phyloP scores from a whole-genome alignment of 2,329 filamentous ascomycete genomes.

The Ophiosphaerella narmari region DNA sequence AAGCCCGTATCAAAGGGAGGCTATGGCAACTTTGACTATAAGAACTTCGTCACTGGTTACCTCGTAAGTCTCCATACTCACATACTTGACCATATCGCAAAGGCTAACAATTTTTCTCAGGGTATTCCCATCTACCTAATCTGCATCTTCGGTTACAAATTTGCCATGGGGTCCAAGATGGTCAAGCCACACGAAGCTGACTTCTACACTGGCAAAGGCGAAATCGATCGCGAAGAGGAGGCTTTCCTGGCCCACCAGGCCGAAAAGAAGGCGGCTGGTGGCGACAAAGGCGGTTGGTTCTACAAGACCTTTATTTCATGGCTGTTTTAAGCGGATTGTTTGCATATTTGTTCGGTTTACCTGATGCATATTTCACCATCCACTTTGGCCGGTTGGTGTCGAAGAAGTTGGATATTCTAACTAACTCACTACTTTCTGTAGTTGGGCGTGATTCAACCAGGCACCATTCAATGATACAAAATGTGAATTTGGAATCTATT shows the following conservation, averaged over 20 bases:
- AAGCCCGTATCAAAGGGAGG: background rate
- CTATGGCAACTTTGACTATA: slow-evolving; percentile 68
- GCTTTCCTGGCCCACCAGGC: slow-evolving; percentile 66
- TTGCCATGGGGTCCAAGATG: slow-evolving; percentile 32
- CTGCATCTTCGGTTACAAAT: slow-evolving; percentile 64
- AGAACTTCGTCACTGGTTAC: slow-evolving; percentile 78
- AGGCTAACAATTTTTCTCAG: slow-evolving; percentile 65
- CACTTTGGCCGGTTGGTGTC: background rate
- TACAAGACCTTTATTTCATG: slow-evolving; percentile 64
- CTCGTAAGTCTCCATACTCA: slow-evolving; percentile 20
- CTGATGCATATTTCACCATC: background rate
- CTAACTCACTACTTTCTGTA: background rate
- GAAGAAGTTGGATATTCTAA: background rate
- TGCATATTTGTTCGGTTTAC: background rate
- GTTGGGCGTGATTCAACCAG: too few species aligned
- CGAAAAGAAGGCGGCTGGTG: slow-evolving; percentile 42
- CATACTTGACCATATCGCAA: background rate
- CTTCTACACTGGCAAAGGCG: slow-evolving; percentile 73
- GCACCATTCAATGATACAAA: too few species aligned
- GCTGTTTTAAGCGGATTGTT: slow-evolving; percentile 57
- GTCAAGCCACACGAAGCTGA: slow-evolving; percentile 65
- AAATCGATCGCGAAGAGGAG: slow-evolving; percentile 73
- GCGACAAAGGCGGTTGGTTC: slow-evolving; percentile 54
- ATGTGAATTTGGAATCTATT: too few species aligned
- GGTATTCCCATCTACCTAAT: slow-evolving; percentile 75